Conservation (phyloP, 1,139 yeast species). For the Zygosaccharomyces pseudobailii region DNA sequence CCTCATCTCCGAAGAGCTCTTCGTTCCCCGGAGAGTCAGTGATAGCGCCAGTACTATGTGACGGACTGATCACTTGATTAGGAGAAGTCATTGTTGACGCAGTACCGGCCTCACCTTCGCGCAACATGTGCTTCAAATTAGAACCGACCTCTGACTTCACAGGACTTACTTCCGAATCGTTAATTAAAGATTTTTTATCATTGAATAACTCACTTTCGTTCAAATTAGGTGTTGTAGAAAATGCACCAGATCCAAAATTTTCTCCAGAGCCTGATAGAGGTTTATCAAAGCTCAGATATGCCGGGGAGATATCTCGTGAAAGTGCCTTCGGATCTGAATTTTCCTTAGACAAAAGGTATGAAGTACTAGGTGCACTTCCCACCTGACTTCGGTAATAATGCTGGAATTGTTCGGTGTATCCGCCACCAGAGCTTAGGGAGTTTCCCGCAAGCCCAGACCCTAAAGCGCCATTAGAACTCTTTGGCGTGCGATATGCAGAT, state of each 20-base stretch:
- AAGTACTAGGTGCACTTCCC: conserved; percentile 14
- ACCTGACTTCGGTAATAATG: conserved; percentile 22
- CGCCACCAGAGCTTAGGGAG: conserved; percentile 33
- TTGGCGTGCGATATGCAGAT: conserved; percentile 36
- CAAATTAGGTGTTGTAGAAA: conserved; percentile 26
- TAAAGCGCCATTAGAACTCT: conserved; percentile 22
- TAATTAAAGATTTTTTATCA: conserved; percentile 16
- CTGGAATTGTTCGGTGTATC: conserved; percentile 32
- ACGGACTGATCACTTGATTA: not conserved
- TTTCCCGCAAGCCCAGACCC: conserved; percentile 25
- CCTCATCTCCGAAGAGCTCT: conserved; percentile 26
- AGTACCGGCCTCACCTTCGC: not conserved
- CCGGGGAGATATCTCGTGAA: conserved; percentile 20
- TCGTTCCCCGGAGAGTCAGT: conserved; percentile 21
- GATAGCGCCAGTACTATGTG: conserved; percentile 6
- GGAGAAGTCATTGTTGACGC: conserved; percentile 2
- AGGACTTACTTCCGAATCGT: conserved; percentile 17
- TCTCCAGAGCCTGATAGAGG: conserved; percentile 18
- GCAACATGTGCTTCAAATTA: conserved; percentile 5
- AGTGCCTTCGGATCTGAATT: conserved; percentile 11
- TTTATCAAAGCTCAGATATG: conserved; percentile 14
- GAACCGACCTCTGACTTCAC: conserved; percentile 9
- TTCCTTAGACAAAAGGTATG: conserved; percentile 10
- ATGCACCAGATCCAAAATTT: conserved; percentile 18
- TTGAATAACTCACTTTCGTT: conserved; percentile 23